Base-by-base conservation (phyloP, 352 stramenopile species). In the Pythium dissotocum region DNA sequence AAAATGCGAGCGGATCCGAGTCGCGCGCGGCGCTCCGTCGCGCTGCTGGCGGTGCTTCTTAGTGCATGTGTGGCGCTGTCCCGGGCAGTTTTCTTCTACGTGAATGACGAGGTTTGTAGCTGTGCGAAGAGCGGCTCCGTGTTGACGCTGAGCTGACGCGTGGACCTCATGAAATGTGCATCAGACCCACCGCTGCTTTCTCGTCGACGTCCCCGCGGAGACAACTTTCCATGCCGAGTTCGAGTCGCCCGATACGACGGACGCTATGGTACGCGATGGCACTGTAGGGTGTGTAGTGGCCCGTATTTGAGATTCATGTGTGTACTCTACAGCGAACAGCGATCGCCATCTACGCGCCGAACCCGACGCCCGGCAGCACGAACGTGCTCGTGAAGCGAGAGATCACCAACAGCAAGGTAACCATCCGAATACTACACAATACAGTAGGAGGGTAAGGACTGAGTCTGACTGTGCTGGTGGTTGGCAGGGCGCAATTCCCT, bases 191-290 rank as follows among this genome's bases (percentile, higher is more conserved):
- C 83, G 85, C 38, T 96, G 88, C 71, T 96, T 94, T 38, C 71
- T 94, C 30, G 73, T 87, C 33, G 86, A 95, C 69, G 74, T 95
- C n/a, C 87, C 88, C 1, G 77, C 77, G 12, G 67, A 77, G n/a
- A 96, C 88, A 30, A 74, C 83, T 40, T 84, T 96, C 69, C 83
- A 85, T 55, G 85, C 79, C 28, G 83, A 93, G 67, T 96, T 94
- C 52, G 80, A 95, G 62, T 95, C 88, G 32, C 88, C 87, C n/a
- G 88, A 96, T 69, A 91, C 87, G 44, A 89, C 75, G 3, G 79
- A 90, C 51, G 82, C 80, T 18, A 85, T 93, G 80, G 87, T 90
- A 65, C 16, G 61, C 8, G 0, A 2, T 38, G 51, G 16, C 3
- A 26, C 18, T 36, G 16, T 46, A 16, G 7, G 12, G 16, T 32